These are phyloP conservation scores for Akanthomyces uredinophilus DNA, from an alignment of 2,329 filamentous ascomycete genomes.

Conservation along the genomic window DNA sequence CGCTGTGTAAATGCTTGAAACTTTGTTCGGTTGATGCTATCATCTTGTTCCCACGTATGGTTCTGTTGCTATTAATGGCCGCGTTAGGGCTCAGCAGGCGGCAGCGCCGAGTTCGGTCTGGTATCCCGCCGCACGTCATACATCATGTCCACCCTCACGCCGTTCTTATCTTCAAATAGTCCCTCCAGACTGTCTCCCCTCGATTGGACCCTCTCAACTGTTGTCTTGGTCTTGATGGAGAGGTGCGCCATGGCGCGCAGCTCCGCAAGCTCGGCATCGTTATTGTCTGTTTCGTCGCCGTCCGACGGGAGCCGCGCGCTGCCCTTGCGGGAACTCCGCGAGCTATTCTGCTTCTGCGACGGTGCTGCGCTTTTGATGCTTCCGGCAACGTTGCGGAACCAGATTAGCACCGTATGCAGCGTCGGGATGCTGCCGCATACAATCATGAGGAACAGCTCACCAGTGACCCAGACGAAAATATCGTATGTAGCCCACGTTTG, in stretches of 20 bases:
- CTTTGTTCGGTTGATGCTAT: not conserved
- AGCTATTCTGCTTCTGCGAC: not conserved
- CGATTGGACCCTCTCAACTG: slow-evolving; percentile 12
- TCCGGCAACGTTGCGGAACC: slow-evolving; percentile 11
- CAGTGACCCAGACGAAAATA: slow-evolving; percentile 22
- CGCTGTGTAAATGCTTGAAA: not conserved
- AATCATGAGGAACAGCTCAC: slow-evolving; percentile 23
- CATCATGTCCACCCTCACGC: slow-evolving; percentile 17
- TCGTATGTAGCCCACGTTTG: slow-evolving; percentile 21
- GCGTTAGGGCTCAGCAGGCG: not conserved
- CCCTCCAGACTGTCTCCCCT: slow-evolving; percentile 13
- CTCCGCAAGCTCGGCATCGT: slow-evolving; percentile 14
- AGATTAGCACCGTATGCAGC: slow-evolving; percentile 17
- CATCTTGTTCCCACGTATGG: not conserved
- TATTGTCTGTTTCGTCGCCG: slow-evolving; percentile 1
- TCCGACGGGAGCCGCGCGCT: slow-evolving; percentile 8
- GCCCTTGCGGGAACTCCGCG: slow-evolving; percentile 5
- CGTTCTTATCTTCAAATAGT: slow-evolving; percentile 15
- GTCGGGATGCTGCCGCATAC: slow-evolving; percentile 21
- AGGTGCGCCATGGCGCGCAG: slow-evolving; percentile 15
- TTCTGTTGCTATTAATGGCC: not conserved
- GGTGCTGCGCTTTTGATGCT: slow-evolving; percentile 4
- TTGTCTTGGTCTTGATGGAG: slow-evolving; percentile 18
- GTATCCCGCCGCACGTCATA: slow-evolving; percentile 18
- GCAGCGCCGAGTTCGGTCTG: slow-evolving; percentile 14